Percentiles rank a stretch among this genome's conserved stretches.
Evolutionary conservation across 2,329 filamentous ascomycete species (phyloP).

Genomic region (Fusarium liriodendri): DNA sequence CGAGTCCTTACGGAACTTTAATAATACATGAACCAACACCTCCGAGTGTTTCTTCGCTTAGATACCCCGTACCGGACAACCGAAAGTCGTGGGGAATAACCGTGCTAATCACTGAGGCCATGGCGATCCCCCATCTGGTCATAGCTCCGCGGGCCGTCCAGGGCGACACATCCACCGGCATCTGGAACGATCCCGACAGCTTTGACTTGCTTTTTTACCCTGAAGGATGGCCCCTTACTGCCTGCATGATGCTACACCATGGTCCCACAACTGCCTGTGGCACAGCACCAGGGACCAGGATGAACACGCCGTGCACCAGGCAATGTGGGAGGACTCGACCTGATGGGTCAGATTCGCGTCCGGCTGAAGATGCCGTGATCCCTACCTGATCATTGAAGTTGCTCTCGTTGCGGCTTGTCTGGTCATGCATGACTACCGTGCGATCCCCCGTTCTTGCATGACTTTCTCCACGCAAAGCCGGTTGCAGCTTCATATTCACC

Average conservation of each 20-base stretch:
- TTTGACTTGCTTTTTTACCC: neutral
- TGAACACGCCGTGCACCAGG: conserved; percentile 8
- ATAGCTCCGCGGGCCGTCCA: neutral
- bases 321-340: neutral
- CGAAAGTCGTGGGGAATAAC: neutral
- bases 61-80: neutral
- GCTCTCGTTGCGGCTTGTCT: neutral
- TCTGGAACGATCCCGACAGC: neutral
- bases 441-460: conserved; percentile 17
- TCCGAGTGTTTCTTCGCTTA: neutral
- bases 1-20: neutral
- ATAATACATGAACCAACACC: neutral
- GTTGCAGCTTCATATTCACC: conserved; percentile 1
- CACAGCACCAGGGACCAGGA: neutral
- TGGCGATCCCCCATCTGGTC: neutral
- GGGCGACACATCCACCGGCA: neutral
- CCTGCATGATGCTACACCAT: neutral
- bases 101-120: neutral
- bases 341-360: conserved; percentile 2
- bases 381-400: neutral
- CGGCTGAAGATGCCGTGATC: neutral
- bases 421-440: conserved; percentile 2
- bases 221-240: neutral
- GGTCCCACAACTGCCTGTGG: neutral
- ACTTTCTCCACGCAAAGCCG: conserved; percentile 6